phyloP scores from a whole-genome alignment of 352 stramenopile genomes.

The Globisporangium heterothallicum region DNA sequence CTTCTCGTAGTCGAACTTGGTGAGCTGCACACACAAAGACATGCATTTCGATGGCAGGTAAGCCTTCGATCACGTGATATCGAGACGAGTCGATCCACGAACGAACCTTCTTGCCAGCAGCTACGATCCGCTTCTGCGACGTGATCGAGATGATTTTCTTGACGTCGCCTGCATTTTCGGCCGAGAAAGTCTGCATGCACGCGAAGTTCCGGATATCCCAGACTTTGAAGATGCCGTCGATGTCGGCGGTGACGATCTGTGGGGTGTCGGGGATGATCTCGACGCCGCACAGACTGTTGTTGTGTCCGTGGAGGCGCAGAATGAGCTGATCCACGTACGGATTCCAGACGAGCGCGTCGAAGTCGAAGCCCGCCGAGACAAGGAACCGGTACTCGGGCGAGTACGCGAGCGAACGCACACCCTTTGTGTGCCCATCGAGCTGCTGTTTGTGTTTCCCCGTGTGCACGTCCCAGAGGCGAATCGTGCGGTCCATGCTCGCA shows the following conservation, averaged over 20 bases:
- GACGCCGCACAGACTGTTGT: conserved; percentile 79
- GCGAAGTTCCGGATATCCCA: conserved; percentile 90
- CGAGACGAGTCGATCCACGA: not conserved
- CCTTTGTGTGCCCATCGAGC: conserved; percentile 80
- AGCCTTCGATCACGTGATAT: too few species aligned
- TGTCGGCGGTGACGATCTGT: conserved; percentile 84
- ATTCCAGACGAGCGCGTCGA: conserved; percentile 87
- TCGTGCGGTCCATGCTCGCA: conserved; percentile 85
- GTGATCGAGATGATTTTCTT: conserved; percentile 69
- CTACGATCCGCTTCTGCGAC: conserved; percentile 71
- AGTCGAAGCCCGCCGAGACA: conserved; percentile 84
- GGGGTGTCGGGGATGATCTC: conserved; percentile 83
- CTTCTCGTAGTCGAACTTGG: conserved; percentile 87
- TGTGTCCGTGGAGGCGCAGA: conserved; percentile 79
- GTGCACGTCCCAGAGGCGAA: conserved; percentile 86
- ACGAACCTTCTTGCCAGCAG: conserved; percentile 62
- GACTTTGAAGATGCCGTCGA: conserved; percentile 82
- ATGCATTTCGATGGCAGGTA: too few species aligned
- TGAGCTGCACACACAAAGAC: too few species aligned
- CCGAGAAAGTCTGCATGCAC: conserved; percentile 86
- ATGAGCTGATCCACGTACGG: conserved; percentile 88
- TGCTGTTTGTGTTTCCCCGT: conserved; percentile 84
- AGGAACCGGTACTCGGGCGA: conserved; percentile 84
- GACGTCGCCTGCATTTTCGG: conserved; percentile 62
- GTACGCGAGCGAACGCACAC: conserved; percentile 75